Base-by-base conservation (phyloP, 2,329 filamentous ascomycete species). In the Tolypocladium album region DNA sequence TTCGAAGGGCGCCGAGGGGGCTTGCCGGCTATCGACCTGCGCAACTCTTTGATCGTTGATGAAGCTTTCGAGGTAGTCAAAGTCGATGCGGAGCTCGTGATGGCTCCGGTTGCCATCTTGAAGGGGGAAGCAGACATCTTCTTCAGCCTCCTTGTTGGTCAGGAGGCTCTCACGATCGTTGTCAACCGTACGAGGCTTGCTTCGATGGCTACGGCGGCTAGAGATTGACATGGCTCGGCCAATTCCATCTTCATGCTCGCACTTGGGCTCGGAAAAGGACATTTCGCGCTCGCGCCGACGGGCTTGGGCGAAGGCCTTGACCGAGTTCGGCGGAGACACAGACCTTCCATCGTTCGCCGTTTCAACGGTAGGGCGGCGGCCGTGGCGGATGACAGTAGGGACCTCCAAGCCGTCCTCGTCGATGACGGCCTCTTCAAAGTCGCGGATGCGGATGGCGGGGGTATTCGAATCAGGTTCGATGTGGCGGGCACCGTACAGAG, bases 221-320 rank as follows among this genome's bases (percentile, higher is more conserved):
- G 80, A 82, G 52, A 85, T 78, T 4, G 92, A 96, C 61, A 84
- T 77, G 5, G 90, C 87, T 39, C 90, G 84, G 64, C 89, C 85
- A 36, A 92, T 77, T 22, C 80, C 78, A 42, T 77, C 74, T 55
- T 76, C 70, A 9, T 66, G 63, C 7, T 81, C 76, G 22, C 70
- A 68, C 60, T 70, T 71, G 59, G 73, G 69, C 63, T 82, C 82
- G 20, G 80, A 83, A 63, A 81, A 76, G 27, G 81, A 86, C 69
- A 81, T 71, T 61, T 86, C 90, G 52, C 92, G 88, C 70, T 93
- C 90, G 61, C 92, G 88, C 61, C 91, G 89, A 57, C 91, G 88
- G 59, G 90, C 90, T 68, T 94, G 90, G 22, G 94, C 94, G 74
- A 99, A 99, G 4, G 94, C 94, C 73, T 97, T 96, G 58, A 99